Conservation (phyloP, 2,329 filamentous ascomycete genomes). For the Sphaerulina vaccinii region DNA sequence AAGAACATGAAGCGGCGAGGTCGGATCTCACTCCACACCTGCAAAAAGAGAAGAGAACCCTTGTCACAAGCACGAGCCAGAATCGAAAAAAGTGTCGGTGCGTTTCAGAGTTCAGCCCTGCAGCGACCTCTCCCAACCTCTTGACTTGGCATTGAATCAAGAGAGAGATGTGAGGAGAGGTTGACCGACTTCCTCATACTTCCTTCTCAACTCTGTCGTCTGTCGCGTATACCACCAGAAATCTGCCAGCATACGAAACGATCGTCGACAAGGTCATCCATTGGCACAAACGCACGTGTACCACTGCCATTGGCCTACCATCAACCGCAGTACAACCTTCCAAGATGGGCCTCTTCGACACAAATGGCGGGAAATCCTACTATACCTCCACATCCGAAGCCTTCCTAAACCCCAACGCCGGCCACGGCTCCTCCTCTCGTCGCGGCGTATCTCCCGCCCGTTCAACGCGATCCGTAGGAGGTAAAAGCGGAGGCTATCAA, state of each 20-base stretch:
- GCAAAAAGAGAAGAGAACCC: not conserved
- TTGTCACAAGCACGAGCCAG: not conserved
- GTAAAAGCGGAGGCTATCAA: conserved; percentile 28
- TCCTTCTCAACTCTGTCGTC: too few relatives aligned
- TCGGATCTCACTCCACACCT: conserved; percentile 3
- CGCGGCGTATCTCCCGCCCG: conserved; percentile 28
- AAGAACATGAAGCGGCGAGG: conserved; percentile 2
- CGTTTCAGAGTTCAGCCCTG: not conserved
- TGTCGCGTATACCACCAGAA: too few relatives aligned
- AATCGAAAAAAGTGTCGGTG: not conserved
- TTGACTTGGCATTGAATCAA: not conserved
- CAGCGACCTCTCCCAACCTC: not conserved
- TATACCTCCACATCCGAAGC: conserved; percentile 28
- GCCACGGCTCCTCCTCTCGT: conserved; percentile 14
- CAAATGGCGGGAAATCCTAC: conserved; percentile 28
- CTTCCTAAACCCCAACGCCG: conserved; percentile 16
- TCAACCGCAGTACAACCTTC: not conserved
- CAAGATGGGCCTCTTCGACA: conserved; percentile 37
- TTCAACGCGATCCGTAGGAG: conserved; percentile 20
- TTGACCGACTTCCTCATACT: too few relatives aligned
- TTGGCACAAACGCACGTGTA: conserved; percentile 14
- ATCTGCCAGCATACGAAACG: too few relatives aligned
- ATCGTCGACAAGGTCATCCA: not conserved
- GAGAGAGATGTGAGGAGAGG: too few relatives aligned
- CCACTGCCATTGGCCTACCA: conserved; percentile 11